phyloP scores from a whole-genome alignment of 2,329 filamentous ascomycete genomes.

The Aspergillus sp. region DNA sequence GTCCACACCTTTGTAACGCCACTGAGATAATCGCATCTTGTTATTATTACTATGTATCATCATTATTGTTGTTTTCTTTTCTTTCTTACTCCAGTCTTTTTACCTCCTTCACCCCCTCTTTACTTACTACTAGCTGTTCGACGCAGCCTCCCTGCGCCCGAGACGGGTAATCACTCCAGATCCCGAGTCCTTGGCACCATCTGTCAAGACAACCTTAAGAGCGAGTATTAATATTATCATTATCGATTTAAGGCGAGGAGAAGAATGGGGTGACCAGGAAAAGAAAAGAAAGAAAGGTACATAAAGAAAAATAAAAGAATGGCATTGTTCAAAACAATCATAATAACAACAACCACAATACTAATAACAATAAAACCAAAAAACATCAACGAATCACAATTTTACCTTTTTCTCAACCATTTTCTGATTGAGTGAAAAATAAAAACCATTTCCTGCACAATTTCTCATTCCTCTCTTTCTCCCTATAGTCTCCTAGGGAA shows the following conservation, averaged over 20 bases:
- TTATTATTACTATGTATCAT: background rate
- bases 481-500: too few species aligned
- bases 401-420: too few species aligned
- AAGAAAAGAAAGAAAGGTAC: background rate
- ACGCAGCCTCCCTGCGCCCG: conserved; percentile 7
- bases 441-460: too few species aligned
- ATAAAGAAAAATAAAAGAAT: too few species aligned
- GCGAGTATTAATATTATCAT: conserved; percentile 6
- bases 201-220: conserved; percentile 31
- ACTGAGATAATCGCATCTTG: conserved; percentile 6
- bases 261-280: conserved; percentile 1
- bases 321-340: too few species aligned
- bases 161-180: conserved; percentile 16
- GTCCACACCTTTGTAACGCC: conserved; percentile 11
- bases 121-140: background rate
- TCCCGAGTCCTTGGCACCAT: conserved; percentile 26
- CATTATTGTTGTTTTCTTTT: background rate
- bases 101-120: background rate
- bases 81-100: background rate
- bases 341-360: too few species aligned
- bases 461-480: too few species aligned
- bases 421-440: too few species aligned
- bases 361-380: too few species aligned
- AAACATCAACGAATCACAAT: too few species aligned
- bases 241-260: background rate